These are phyloP conservation scores for Conringia planisiliqua DNA, from an alignment of 345 rosid species.

Conservation along the genomic window DNA sequence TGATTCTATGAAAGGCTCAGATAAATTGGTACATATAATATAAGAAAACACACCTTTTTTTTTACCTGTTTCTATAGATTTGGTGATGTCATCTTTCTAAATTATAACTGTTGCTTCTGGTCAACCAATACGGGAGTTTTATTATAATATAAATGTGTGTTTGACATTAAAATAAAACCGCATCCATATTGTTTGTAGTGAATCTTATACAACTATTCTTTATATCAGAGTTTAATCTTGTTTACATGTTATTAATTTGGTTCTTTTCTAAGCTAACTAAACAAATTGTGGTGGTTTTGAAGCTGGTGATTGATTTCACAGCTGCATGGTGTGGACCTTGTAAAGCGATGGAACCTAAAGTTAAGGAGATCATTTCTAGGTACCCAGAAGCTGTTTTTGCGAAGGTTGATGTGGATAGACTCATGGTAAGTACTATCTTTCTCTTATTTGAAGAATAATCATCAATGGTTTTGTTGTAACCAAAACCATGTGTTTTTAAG, in stretches of 20 bases:
- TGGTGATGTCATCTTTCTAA: no score
- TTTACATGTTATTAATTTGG: background rate
- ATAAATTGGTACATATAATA: slow-evolving; percentile 50
- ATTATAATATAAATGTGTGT: no score
- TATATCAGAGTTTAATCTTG: background rate
- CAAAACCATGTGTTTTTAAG: background rate
- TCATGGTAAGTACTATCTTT: slow-evolving; percentile 35
- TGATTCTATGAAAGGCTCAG: slow-evolving; percentile 50
- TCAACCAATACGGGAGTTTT: no score
- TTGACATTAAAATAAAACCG: no score
- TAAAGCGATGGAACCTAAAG: slow-evolving; percentile 51
- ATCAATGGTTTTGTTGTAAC: background rate
- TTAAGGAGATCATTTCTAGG: slow-evolving; percentile 48
- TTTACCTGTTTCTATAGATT: background rate
- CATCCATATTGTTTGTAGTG: background rate
- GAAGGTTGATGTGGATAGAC: slow-evolving; percentile 65
- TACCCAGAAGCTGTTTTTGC: slow-evolving; percentile 53
- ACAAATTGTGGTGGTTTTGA: slow-evolving; percentile 6
- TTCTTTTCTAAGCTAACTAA: background rate
- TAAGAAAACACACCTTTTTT: background rate
- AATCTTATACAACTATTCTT: background rate
- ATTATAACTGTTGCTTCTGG: no score
- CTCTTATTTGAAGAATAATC: background rate
- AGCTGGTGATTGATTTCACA: slow-evolving; percentile 78
- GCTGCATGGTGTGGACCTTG: slow-evolving; percentile 89